Evolutionary conservation across 805 yeast genomes (phyloP), one percentile per base, ranked within the genome.

Genomic region (Myxozyma nipponensis): DNA sequence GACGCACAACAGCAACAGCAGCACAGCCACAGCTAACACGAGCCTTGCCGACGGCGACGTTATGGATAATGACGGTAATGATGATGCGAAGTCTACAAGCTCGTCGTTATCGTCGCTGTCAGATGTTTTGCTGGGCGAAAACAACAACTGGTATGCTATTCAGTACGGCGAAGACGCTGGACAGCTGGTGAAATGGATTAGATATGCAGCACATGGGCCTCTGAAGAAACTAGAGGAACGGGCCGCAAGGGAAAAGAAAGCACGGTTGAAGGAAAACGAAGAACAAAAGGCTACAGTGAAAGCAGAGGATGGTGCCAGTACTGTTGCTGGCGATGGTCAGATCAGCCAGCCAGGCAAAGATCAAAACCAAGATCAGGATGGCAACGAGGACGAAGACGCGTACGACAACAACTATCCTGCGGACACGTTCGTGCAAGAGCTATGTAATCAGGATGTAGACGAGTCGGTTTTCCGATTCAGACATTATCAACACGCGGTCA

Each of bases 131-230:
- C 39, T 54, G 15, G 58, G 58, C 17, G 44, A 53, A 22, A 54
- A 54, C 41, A 47, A 39, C 18, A 54, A 54, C 36, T 54, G 58
- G 58, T 54, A 44, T 32, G 44, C 58, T 3, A 52, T 54, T 22
- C 46, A 47, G 19, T 30, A 17, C 9, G 25, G 21, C 3, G 57
- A 54, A n/a, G 58, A 54, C 23, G 58, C 56, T 5, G 30, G 7
- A 25, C 57, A 54, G 18, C 44, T 54, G 13, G 24, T 22, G 15
- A 48, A 47, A 34, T 54, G 58, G 58, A 42, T 54, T 19, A 28
- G 26, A 1, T 54, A 47, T 24, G 18, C 45, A 2, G 44, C 53
- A n/a, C 44, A 47, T 3, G 25, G 21, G 9, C 37, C 45, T 1
- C 46, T 46, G 30, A 36, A 39, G 37, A 28, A 28, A 13, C 32